Percentiles rank a stretch among this genome's conserved stretches.
These are phyloP conservation scores for Amborella trichopoda DNA, from an alignment of 164 flowering plant species.

Conservation along the genomic window DNA sequence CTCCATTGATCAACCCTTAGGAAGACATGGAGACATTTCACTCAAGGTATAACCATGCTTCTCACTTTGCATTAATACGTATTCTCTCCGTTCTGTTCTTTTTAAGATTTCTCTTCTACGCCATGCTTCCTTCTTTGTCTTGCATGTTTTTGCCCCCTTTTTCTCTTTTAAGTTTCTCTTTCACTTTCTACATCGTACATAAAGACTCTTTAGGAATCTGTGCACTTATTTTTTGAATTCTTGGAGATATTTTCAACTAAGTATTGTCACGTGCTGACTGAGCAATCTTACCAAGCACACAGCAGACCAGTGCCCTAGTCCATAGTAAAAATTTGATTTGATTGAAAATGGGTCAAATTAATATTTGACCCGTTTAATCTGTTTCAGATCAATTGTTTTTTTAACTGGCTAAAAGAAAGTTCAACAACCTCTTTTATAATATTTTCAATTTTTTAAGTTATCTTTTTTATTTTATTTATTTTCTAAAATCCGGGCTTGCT, in stretches of 20 bases:
- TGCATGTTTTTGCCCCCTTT: background rate
- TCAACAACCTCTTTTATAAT: background rate
- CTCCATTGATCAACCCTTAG: slow-evolving; percentile 31
- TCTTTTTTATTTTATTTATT: background rate
- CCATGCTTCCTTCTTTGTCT: background rate
- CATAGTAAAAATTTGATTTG: background rate
- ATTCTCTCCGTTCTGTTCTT: background rate
- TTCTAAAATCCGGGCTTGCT: background rate
- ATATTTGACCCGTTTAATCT: background rate
- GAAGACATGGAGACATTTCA: slow-evolving; percentile 26
- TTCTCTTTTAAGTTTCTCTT: background rate
- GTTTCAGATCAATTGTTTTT: background rate
- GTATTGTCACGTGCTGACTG: background rate
- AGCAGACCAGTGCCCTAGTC: background rate
- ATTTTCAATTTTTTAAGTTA: background rate
- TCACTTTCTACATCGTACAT: background rate
- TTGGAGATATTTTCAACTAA: background rate
- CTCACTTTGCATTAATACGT: background rate
- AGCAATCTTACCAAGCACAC: background rate
- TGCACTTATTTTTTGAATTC: background rate
- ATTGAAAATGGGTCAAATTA: background rate
- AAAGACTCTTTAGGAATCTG: too few relatives aligned
- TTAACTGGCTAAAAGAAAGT: background rate
- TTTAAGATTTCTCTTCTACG: background rate
- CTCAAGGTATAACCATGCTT: slow-evolving; percentile 24